Evolutionary conservation across 163 green algal genomes (phyloP).

Genomic region (Chlorella variabilis): DNA sequence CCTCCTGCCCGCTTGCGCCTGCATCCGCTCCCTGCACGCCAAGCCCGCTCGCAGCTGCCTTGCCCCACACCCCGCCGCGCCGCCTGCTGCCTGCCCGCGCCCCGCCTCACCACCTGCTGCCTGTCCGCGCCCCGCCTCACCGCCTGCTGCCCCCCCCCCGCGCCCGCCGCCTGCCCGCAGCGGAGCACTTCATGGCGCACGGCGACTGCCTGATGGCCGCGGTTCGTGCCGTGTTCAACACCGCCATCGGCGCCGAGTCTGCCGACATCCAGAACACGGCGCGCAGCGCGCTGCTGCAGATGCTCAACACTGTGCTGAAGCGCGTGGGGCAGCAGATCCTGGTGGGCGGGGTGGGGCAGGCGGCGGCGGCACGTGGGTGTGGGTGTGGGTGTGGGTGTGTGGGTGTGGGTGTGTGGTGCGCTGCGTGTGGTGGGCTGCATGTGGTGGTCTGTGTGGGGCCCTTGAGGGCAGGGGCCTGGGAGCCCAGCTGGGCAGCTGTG

Average conservation of each 20-base stretch:
- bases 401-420: too few relatives aligned
- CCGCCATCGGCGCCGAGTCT: slow-evolving; percentile 74
- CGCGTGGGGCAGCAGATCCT: slow-evolving; percentile 68
- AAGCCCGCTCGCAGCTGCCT: too few relatives aligned
- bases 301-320: slow-evolving; percentile 90
- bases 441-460: too few relatives aligned
- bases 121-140: not conserved
- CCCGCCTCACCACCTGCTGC: not conserved
- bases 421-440: too few relatives aligned
- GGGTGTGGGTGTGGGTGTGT: too few relatives aligned
- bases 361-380: too few relatives aligned
- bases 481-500: too few relatives aligned
- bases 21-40: too few relatives aligned
- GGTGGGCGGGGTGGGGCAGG: slow-evolving; percentile 33
- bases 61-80: too few relatives aligned
- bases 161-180: slow-evolving; percentile 22
- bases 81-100: too few relatives aligned
- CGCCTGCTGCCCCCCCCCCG: not conserved
- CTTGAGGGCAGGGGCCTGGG: too few relatives aligned
- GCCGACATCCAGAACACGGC: slow-evolving; percentile 80
- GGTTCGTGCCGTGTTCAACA: slow-evolving; percentile 83
- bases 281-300: slow-evolving; percentile 85
- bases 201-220: slow-evolving; percentile 82
- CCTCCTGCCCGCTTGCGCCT: too few relatives aligned
- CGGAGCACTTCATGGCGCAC: slow-evolving; percentile 91